Evolutionary conservation across 805 yeast species (phyloP).

Genomic region (Starmera dryadoides): DNA sequence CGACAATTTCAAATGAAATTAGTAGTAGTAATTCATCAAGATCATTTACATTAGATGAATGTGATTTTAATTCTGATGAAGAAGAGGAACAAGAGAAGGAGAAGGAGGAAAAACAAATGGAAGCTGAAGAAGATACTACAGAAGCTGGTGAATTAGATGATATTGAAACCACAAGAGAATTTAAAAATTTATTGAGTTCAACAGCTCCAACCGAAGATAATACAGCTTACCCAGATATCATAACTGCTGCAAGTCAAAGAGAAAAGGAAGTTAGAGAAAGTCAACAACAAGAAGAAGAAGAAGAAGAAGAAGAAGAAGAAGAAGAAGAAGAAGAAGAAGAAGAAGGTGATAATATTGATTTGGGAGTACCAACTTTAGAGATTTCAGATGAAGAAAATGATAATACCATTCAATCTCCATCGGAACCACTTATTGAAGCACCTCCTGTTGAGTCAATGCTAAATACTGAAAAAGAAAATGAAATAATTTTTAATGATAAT

Average conservation of each 20-base stretch:
- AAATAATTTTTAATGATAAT: too few relatives aligned
- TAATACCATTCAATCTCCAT: background rate
- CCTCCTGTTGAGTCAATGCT: too few relatives aligned
- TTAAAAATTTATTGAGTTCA: conserved; percentile 1
- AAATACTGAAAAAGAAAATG: too few relatives aligned
- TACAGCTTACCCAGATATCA: conserved; percentile 3
- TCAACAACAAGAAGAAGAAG: background rate
- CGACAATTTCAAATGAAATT: background rate
- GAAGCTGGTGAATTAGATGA: conserved; percentile 1
- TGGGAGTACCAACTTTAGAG: conserved; percentile 1
- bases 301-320: too few relatives aligned
- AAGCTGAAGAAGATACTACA: too few relatives aligned
- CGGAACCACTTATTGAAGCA: too few relatives aligned
- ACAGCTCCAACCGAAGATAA: conserved; percentile 9
- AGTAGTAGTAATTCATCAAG: too few relatives aligned
- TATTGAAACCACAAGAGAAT: background rate
- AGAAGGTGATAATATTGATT: too few relatives aligned
- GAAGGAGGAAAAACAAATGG: conserved; percentile 3
- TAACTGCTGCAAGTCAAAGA: background rate
- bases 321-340: too few relatives aligned
- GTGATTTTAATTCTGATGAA: conserved; percentile 7
- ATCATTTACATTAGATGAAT: conserved; percentile 10
- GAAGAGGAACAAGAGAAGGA: conserved; percentile 4
- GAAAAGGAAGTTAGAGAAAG: background rate
- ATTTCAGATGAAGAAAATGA: background rate